Base-by-base conservation (phyloP, 2,329 filamentous ascomycete genomes). In the Trichophyton schoenleinii region DNA sequence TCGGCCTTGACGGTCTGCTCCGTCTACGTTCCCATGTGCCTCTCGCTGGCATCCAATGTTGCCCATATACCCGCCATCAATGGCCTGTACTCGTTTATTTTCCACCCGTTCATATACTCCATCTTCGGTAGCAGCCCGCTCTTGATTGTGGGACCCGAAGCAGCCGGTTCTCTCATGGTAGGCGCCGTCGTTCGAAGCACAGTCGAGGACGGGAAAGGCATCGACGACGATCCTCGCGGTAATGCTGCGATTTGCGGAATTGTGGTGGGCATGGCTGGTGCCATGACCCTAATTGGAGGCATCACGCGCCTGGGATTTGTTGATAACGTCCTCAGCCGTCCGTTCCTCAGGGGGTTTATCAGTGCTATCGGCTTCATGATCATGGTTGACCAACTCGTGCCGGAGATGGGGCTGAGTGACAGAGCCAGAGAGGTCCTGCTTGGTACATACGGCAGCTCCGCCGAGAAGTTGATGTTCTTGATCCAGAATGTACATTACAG, bases 281-380 rank as follows among this genome's bases (percentile, higher is more conserved):
- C 87, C 1, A 90, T 91, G 67, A 92, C 97, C 52, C 81, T 97
- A n/a, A 79, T 90, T 57, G 90, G 91, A 13, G 94, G 94, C 0
- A 71, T 96, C 28, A 88, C 88, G 25, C 83, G 94, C 13, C 78
- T 99, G 2, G 94, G 94, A 0, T 99, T 97, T 69, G 75, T 99
- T 64, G 94, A 99, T 71, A 96, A 90, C 69, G 91, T 99, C 9
- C 80, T 99, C 41, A 96, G 91, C 67, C 83, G 90, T 38, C 94
- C 94, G 0, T 97, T 99, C 68, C 76, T 97, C 61, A 82, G 94
- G 63, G 94, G 94, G 0, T 99, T 99, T 76, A 96, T 99, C 74
- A 96, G 89, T 62, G 94, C 94, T 58, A 95, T 99, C 71, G 94
- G 94, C 57, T 89, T 96, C 61, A 91, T 97, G 66, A 97, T 99